Conservation (phyloP, 176 grass and related monocot species). For the Eleusine indica region DNA sequence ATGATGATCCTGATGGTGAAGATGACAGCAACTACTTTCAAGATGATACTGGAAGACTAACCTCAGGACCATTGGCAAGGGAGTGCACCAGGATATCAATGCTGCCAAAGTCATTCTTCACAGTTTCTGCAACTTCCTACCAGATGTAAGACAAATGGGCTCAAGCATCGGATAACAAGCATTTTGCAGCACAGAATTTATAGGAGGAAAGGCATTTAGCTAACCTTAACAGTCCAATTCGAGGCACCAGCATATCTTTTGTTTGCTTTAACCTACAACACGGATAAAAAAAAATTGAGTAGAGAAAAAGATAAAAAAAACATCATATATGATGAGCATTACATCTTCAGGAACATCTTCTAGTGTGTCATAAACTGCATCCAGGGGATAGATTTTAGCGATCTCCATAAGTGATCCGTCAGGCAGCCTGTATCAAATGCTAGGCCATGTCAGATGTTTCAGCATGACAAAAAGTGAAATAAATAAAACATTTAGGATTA, state of each 20-base stretch:
- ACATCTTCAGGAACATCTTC: slow-evolving; percentile 98
- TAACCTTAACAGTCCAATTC: slow-evolving; percentile 84
- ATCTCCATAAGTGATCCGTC: slow-evolving; percentile 98
- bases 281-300: background rate
- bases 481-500: background rate
- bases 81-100: slow-evolving; percentile 98
- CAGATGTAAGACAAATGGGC: slow-evolving; percentile 30
- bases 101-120: slow-evolving; percentile 96
- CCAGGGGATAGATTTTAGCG: slow-evolving; percentile 85
- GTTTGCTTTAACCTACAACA: slow-evolving; percentile 74
- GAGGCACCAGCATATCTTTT: slow-evolving; percentile 92
- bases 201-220: slow-evolving; percentile 9
- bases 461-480: slow-evolving; percentile 12
- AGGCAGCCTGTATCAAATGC: slow-evolving; percentile 44
- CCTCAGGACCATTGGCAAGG: slow-evolving; percentile 95
- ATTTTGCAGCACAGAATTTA: slow-evolving; percentile 3
- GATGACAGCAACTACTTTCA: background rate
- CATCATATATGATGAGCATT: slow-evolving; percentile 34
- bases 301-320: background rate
- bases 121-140: slow-evolving; percentile 87
- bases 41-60: slow-evolving; percentile 8
- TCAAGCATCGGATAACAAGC: slow-evolving; percentile 11
- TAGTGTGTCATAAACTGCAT: slow-evolving; percentile 82
- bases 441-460: slow-evolving; percentile 13
- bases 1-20: background rate